phyloP scores from a whole-genome alignment of 2,329 filamentous ascomycete species.

The Aaosphaeria arxii region DNA sequence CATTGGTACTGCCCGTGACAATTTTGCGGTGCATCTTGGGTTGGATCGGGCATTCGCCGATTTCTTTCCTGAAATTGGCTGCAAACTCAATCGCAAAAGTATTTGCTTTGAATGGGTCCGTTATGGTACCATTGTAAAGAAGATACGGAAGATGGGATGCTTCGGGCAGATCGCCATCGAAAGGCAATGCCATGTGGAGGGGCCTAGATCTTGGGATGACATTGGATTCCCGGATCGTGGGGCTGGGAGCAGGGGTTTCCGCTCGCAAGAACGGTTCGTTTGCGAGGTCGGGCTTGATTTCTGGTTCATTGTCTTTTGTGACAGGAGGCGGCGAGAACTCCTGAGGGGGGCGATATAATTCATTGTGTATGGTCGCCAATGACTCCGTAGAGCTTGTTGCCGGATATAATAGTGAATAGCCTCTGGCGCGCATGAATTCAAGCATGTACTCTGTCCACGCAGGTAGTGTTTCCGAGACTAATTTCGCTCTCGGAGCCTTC shows the following conservation, averaged over 20 bases:
- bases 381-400: constrained; percentile 50
- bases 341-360: constrained; percentile 71
- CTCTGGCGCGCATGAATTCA: constrained; percentile 70
- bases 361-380: constrained; percentile 73
- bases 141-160: constrained; percentile 57
- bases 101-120: constrained; percentile 41
- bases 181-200: constrained; percentile 47
- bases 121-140: constrained; percentile 59
- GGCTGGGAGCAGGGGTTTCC: constrained; percentile 34
- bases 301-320: neutral
- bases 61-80: constrained; percentile 56
- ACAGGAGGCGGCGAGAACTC: constrained; percentile 44
- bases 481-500: constrained; percentile 17
- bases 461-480: constrained; percentile 66
- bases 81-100: constrained; percentile 53
- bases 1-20: constrained; percentile 46
- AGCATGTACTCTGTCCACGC: constrained; percentile 77
- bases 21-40: constrained; percentile 27
- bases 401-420: constrained; percentile 80
- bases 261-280: constrained; percentile 36
- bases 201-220: constrained; percentile 50
- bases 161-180: constrained; percentile 47
- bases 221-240: constrained; percentile 34
- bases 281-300: constrained; percentile 8
- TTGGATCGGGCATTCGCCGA: constrained; percentile 63